Evolutionary conservation across 441 rosid genomes (phyloP).

Genomic region (Populus hybrid): DNA sequence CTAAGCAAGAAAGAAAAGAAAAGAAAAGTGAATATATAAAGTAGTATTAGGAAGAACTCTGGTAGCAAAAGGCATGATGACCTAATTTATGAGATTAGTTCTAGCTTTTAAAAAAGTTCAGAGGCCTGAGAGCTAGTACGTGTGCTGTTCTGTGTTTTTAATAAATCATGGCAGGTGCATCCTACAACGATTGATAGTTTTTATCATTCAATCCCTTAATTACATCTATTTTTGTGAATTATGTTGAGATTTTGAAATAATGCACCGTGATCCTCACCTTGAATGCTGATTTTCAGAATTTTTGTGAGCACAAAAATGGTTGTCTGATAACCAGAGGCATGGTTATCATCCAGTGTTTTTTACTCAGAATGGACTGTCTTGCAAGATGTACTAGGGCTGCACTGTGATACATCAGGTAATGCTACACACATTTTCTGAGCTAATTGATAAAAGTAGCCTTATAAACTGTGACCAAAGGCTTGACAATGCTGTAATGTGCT

Average conservation of each 20-base stretch:
- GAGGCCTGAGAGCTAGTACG: too few species aligned
- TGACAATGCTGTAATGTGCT: constrained; percentile 1
- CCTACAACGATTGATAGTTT: background rate
- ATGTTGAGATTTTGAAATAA: constrained; percentile 1
- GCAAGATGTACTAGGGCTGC: background rate
- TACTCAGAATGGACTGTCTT: too few species aligned
- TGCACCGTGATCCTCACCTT: background rate
- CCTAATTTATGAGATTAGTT: background rate
- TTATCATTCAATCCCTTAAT: background rate
- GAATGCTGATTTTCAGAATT: constrained; percentile 9
- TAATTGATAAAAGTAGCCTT: constrained; percentile 3
- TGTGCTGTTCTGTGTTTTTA: background rate
- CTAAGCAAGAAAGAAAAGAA: background rate
- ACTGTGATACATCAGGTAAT: background rate
- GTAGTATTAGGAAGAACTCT: background rate
- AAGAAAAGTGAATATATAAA: background rate
- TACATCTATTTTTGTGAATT: background rate
- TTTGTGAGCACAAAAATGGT: background rate
- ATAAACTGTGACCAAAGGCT: background rate
- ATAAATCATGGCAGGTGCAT: background rate
- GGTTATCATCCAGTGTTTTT: background rate
- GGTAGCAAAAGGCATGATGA: background rate
- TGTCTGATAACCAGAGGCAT: background rate
- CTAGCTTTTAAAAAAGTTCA: background rate
- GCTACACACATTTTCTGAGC: constrained; percentile 5